These are phyloP conservation scores for Chrysopogon serrulatus DNA, from an alignment of 176 grass and related monocot genomes.

Conservation along the genomic window DNA sequence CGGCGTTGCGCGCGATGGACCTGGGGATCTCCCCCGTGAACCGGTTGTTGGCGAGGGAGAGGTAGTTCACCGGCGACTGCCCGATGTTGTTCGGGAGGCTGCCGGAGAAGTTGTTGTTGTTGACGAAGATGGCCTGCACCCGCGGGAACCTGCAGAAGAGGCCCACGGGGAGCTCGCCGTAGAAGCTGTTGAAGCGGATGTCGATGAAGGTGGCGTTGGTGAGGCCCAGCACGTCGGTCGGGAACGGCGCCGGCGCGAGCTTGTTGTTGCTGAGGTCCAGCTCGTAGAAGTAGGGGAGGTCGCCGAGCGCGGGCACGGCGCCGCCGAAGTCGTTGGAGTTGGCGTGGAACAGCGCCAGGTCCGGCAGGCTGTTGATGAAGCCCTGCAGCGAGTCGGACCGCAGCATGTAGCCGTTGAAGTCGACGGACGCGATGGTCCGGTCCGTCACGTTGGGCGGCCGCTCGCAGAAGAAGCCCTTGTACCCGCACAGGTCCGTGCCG, in stretches of 20 bases:
- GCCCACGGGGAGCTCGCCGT: constrained; percentile 25
- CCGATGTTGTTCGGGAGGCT: constrained; percentile 61
- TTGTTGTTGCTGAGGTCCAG: constrained; percentile 93
- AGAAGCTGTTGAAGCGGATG: constrained; percentile 66
- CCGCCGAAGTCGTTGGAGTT: constrained; percentile 77
- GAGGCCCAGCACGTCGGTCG: constrained; percentile 34
- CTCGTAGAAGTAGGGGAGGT: constrained; percentile 78
- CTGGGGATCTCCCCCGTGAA: constrained; percentile 74
- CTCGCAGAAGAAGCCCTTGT: constrained; percentile 73
- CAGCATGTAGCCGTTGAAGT: constrained; percentile 71
- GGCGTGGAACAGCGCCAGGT: constrained; percentile 94
- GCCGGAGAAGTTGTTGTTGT: constrained; percentile 76
- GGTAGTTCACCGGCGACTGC: constrained; percentile 61
- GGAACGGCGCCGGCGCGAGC: constrained; percentile 35
- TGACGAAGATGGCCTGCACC: constrained; percentile 79
- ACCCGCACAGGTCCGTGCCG: constrained; percentile 49
- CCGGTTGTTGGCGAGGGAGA: constrained; percentile 77
- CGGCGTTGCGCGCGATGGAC: constrained; percentile 48
- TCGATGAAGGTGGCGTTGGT: constrained; percentile 81
- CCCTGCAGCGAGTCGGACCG: not conserved
- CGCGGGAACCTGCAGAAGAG: constrained; percentile 53
- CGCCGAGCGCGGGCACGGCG: constrained; percentile 14
- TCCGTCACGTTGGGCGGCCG: constrained; percentile 23
- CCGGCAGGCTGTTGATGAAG: constrained; percentile 51
- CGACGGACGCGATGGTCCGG: constrained; percentile 61